phyloP scores from a whole-genome alignment of 805 yeast genomes.

The Pichia gijzeniarum region DNA sequence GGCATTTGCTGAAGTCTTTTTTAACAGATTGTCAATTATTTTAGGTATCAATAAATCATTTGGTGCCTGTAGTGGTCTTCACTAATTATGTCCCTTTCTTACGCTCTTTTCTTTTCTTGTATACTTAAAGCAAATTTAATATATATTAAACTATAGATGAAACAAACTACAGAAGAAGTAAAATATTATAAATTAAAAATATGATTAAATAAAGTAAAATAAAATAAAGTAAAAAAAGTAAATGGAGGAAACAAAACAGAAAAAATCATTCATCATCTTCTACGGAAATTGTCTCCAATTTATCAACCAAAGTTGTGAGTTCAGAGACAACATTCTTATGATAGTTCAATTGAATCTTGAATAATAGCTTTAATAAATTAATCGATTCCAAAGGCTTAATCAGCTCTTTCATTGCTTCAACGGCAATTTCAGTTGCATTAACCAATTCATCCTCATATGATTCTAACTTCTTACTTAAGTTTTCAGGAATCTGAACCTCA shows the following conservation, averaged over 20 bases:
- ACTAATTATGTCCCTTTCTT: slow-evolving; percentile 12
- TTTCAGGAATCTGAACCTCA: slow-evolving; percentile 40
- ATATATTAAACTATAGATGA: no score
- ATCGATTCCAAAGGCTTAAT: slow-evolving; percentile 63
- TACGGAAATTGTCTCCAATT: slow-evolving; percentile 36
- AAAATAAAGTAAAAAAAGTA: background rate
- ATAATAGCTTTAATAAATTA: slow-evolving; percentile 57
- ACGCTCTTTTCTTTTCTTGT: no score
- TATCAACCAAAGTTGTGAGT: slow-evolving; percentile 39
- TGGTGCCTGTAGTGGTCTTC: slow-evolving; percentile 27
- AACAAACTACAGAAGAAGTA: no score
- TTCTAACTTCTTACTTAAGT: slow-evolving; percentile 46
- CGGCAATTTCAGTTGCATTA: slow-evolving; percentile 71
- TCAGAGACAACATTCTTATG: slow-evolving; percentile 47
- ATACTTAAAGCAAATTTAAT: no score
- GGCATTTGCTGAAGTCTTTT: slow-evolving; percentile 63
- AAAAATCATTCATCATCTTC: slow-evolving; percentile 33
- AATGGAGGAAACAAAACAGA: background rate
- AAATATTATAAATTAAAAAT: no score
- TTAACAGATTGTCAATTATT: slow-evolving; percentile 48
- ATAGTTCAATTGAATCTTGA: slow-evolving; percentile 62
- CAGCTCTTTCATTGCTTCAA: slow-evolving; percentile 67
- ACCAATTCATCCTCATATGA: slow-evolving; percentile 72
- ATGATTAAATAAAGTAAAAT: background rate
- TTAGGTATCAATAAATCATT: slow-evolving; percentile 31